Conservation (phyloP, 23 red algal genomes). For the Gracilaria gracilis region DNA sequence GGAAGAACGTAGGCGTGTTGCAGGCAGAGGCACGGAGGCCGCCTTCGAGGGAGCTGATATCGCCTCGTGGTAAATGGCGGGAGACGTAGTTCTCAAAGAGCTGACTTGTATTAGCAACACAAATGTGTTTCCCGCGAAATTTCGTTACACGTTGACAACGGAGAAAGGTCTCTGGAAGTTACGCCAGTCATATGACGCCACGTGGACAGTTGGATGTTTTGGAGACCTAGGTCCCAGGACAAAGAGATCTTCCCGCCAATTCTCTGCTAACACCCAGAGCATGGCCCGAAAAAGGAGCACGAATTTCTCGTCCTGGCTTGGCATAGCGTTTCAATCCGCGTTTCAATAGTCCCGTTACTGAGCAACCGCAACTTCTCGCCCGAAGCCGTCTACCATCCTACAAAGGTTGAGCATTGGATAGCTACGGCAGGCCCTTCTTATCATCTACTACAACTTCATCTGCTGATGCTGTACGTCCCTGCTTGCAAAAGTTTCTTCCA, state of each 20-base stretch:
- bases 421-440: not conserved
- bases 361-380: not conserved
- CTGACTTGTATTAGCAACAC: not conserved
- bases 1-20: too few species aligned
- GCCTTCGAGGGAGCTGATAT: too few species aligned
- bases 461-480: not conserved
- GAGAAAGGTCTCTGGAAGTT: too few species aligned
- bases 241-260: slow-evolving; percentile 2
- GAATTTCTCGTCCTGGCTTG: too few species aligned
- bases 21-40: too few species aligned
- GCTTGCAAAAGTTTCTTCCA: not conserved
- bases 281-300: not conserved
- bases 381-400: not conserved
- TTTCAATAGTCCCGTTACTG: too few species aligned
- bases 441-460: not conserved
- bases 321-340: too few species aligned
- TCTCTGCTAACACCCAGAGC: not conserved
- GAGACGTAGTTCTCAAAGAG: not conserved
- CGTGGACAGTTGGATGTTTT: not conserved
- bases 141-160: not conserved
- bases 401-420: not conserved
- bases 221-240: not conserved
- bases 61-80: not conserved
- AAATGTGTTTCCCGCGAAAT: not conserved
- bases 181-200: not conserved